A percentile compares a stretch with the other conserved stretches of the same genome.
phyloP scores from a whole-genome alignment of 495 filamentous ascomycete species.

The Aspergillus homomorphus region DNA sequence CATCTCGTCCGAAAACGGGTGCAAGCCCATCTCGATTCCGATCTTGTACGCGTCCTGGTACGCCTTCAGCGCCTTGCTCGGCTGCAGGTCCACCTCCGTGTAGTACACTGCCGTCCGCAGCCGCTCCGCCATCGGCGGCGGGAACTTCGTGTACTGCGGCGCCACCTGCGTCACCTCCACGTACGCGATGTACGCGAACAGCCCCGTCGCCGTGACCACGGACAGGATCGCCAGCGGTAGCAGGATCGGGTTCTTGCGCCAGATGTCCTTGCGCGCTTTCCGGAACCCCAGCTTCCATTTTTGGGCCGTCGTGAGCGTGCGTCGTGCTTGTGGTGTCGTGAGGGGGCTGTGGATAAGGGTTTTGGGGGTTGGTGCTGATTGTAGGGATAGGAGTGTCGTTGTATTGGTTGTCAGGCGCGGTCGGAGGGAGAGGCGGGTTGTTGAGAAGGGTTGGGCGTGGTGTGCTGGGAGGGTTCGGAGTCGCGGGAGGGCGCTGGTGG shows the following conservation, averaged over 20 bases:
- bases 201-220: slow-evolving; percentile 36
- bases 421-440: neutral
- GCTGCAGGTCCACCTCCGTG: slow-evolving; percentile 68
- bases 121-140: slow-evolving; percentile 70
- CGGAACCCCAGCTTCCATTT: slow-evolving; percentile 33
- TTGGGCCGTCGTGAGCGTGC: slow-evolving; percentile 24
- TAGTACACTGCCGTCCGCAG: slow-evolving; percentile 87
- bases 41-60: slow-evolving; percentile 73
- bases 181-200: slow-evolving; percentile 48
- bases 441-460: slow-evolving; percentile 7
- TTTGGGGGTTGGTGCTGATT: slow-evolving; percentile 1
- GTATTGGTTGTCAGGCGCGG: neutral
- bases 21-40: slow-evolving; percentile 68
- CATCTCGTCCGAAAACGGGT: slow-evolving; percentile 85
- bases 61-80: slow-evolving; percentile 71
- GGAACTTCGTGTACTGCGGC: slow-evolving; percentile 70
- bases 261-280: slow-evolving; percentile 42
- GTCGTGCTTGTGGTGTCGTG: slow-evolving; percentile 5
- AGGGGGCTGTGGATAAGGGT: slow-evolving; percentile 14
- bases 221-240: slow-evolving; percentile 49
- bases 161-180: slow-evolving; percentile 63
- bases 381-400: neutral
- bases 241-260: slow-evolving; percentile 47
- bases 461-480: slow-evolving; percentile 12
- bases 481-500: slow-evolving; percentile 23